phyloP scores from a whole-genome alignment of 2,329 filamentous ascomycete genomes.

The Berkeleyomyces basicola region DNA sequence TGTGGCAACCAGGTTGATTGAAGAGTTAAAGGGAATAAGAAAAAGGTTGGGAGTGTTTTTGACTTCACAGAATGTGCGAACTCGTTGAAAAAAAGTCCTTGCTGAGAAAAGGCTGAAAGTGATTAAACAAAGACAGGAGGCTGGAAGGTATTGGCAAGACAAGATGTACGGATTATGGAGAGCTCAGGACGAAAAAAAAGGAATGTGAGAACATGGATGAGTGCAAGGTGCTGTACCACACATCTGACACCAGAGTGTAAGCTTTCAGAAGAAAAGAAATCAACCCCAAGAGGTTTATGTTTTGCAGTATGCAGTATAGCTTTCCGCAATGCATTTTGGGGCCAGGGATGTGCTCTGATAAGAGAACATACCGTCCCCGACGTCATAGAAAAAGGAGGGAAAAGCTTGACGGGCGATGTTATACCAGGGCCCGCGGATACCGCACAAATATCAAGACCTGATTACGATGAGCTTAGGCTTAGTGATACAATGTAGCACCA shows the following conservation, averaged over 20 bases:
- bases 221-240: too few species aligned
- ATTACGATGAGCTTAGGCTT: too few species aligned
- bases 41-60: neutral
- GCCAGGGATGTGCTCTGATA: neutral
- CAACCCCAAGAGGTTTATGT: neutral
- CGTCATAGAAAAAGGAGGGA: neutral
- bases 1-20: neutral
- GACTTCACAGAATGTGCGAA: neutral
- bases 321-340: neutral
- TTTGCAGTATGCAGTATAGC: too few species aligned
- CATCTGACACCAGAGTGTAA: neutral
- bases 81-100: neutral
- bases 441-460: too few species aligned
- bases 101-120: too few species aligned
- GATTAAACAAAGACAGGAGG: too few species aligned
- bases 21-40: neutral
- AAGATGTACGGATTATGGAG: too few species aligned
- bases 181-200: too few species aligned
- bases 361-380: neutral
- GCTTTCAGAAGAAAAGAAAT: conserved; percentile 2
- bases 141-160: too few species aligned
- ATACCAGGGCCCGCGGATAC: too few species aligned
- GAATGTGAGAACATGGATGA: too few species aligned
- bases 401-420: neutral
- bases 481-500: too few species aligned